Evolutionary conservation across 164 flowering plant species (phyloP).

Genomic region (Amborella trichopoda): DNA sequence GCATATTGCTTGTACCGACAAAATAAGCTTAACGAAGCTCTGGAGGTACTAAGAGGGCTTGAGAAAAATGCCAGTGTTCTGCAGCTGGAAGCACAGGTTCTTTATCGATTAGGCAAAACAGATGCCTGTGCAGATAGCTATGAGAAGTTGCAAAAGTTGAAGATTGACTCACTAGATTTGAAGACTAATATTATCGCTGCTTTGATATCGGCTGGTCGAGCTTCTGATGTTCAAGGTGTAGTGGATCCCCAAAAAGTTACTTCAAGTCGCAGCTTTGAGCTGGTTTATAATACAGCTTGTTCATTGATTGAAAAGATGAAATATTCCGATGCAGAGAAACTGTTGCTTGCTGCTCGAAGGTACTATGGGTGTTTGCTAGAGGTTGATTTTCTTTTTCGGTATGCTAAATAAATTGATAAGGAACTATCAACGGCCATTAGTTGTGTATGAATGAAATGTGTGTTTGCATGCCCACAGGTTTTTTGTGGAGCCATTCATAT

Average conservation of each 20-base stretch:
- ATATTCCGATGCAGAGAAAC: constrained; percentile 70
- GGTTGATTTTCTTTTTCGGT: too few relatives aligned
- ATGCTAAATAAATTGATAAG: not conserved
- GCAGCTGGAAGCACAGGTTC: constrained; percentile 79
- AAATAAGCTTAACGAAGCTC: constrained; percentile 79
- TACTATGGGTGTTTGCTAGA: constrained; percentile 9
- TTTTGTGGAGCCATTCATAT: too few relatives aligned
- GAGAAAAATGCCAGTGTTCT: constrained; percentile 41
- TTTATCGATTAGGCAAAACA: constrained; percentile 65
- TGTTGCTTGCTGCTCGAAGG: constrained; percentile 73
- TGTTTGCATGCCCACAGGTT: too few relatives aligned
- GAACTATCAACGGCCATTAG: not conserved
- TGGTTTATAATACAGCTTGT: constrained; percentile 91
- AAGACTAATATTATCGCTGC: constrained; percentile 60
- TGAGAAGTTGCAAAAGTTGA: constrained; percentile 61
- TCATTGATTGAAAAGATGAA: constrained; percentile 62
- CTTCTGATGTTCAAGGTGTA: constrained; percentile 67
- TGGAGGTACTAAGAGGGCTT: constrained; percentile 40
- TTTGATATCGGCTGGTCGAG: constrained; percentile 66
- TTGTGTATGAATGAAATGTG: too few relatives aligned
- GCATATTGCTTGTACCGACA: constrained; percentile 91
- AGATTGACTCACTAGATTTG: constrained; percentile 50
- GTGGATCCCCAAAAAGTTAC: constrained; percentile 55
- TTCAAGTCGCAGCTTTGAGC: constrained; percentile 80
- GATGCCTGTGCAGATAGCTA: constrained; percentile 69